Evolutionary conservation across 495 filamentous ascomycete genomes (phyloP), one percentile per base, ranked within the genome.

Genomic region (Daldinia concentrica): DNA sequence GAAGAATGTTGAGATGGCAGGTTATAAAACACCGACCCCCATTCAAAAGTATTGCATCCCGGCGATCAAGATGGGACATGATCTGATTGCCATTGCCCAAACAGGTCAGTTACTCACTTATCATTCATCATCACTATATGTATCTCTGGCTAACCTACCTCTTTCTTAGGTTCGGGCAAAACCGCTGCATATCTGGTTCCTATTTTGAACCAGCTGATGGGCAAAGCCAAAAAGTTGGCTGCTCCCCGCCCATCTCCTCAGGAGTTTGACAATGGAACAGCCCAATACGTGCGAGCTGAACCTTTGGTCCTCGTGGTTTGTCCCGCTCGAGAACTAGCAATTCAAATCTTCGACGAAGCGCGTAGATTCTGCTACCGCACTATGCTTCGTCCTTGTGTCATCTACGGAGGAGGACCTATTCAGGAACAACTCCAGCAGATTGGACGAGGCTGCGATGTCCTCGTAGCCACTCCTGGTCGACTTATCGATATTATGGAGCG

Each of bases 311-410:
- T 98, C 14, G 84, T 98, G 52, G 85, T 99, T n/a, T 89, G 86
- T 39, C 95, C 95, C 8, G 93, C 88, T 65, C 91, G 95, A 54
- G 95, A 99, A 85, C 82, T 99, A 11, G 91, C 93, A 0, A 91
- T 91, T 5, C 95, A 99, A 78, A 96, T 98, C 69, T 98, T 97
- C 79, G 92, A 96, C 65, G 95, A 98, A 75, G 90, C 92, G 14
- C 89, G 95, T 64, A 92, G 93, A 65, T 87, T 97, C 43, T 96
- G 93, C 76, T 98, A 99, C 73, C 89, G 95, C 12, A 93, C 92
- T 15, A 97, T 95, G 92, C 86, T 98, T 54, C 93, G 95, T 50
- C 95, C 95, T 27, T 96, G 93, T 72, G 93, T 96, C 32, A 82
- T 90, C 26, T 99, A 99, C 75, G 95, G 95, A 55, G 95, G 95